Evolutionary conservation across 129 eudicot species (phyloP), one percentile per base, ranked within the genome.

Genomic region (Centella asiatica): DNA sequence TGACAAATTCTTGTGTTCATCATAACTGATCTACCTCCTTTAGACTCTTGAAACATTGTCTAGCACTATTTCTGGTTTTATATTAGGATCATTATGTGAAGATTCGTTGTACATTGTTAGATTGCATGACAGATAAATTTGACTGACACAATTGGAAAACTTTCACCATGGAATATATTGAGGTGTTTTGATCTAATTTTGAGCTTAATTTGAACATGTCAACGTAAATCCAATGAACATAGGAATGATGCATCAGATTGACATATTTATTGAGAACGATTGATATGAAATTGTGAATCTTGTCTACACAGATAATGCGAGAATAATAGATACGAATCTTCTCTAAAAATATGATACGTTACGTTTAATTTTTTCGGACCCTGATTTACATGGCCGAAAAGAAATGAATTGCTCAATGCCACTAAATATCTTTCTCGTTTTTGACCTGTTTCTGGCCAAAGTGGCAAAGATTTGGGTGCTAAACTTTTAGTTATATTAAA

Each of bases 1-100:
- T 89, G 66, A 78, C 69, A 2, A 71, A 72, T 71, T 69, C 82
- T 49, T 89, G 97, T 75, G 63, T 68, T 53, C 86, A 89, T 76
- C 76, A 48, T 44, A 75, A 74, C 47, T 77, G 64, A 80, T 48
- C 24, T 10, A 49, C 25, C 11, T 27, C 2, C 8, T 25, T 2
- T 1, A 27, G 18, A 26, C 47, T 48, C 32, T 51, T 4, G n/a
- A 15, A 47, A 7, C 17, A 10, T 28, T 4, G n/a, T 14, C 20
- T 20, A 20, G 57, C 32, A 10, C 24, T 49, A 33, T 64, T 50
- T 62, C 22, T 4, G 20, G n/a, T 37, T 64, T 20, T 22, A 24
- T 17, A 11, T 44, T 44, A 28, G 53, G 36, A 37, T 49, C 34
- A 14, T 31, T 49, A 64, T 48, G 48, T 65, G 69, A 48, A 18